phyloP scores from a whole-genome alignment of 2,329 filamentous ascomycete species.

The Cryphonectria parasitica region DNA sequence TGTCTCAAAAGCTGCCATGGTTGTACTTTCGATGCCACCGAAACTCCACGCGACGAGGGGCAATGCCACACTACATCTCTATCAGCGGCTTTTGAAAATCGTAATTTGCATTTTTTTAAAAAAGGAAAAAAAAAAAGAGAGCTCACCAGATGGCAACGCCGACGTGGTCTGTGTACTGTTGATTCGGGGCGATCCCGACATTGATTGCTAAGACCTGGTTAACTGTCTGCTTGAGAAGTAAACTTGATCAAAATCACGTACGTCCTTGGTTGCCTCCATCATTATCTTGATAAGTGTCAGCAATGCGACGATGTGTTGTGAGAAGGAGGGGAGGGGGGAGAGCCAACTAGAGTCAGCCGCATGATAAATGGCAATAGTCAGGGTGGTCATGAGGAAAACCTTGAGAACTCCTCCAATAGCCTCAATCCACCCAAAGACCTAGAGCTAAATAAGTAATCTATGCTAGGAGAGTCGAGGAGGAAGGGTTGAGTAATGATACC shows the following conservation, averaged over 20 bases:
- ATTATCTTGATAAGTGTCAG: slow-evolving; percentile 6
- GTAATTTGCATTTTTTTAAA: too few species aligned
- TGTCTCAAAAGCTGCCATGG: slow-evolving; percentile 32
- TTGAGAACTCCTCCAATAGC: slow-evolving; percentile 33
- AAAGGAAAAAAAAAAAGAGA: not conserved
- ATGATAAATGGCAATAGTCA: slow-evolving; percentile 29
- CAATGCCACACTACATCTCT: slow-evolving; percentile 23
- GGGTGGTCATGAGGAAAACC: slow-evolving; percentile 27
- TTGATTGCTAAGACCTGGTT: slow-evolving; percentile 7
- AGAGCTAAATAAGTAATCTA: not conserved
- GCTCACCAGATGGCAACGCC: slow-evolving; percentile 25
- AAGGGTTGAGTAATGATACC: not conserved
- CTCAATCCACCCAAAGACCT: slow-evolving; percentile 35
- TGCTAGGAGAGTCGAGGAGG: not conserved
- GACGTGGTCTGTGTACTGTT: slow-evolving; percentile 5
- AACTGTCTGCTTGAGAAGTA: not conserved
- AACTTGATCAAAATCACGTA: not conserved
- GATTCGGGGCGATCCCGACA: slow-evolving; percentile 4
- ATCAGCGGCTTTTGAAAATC: not conserved
- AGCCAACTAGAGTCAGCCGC: slow-evolving; percentile 25
- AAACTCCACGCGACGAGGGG: slow-evolving; percentile 30
- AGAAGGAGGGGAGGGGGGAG: not conserved
- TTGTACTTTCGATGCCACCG: slow-evolving; percentile 30
- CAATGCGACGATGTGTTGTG: too few species aligned
- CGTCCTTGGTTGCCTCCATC: not conserved